Base-by-base conservation (phyloP, 176 grass and related monocot species). In the Carex pumila region DNA sequence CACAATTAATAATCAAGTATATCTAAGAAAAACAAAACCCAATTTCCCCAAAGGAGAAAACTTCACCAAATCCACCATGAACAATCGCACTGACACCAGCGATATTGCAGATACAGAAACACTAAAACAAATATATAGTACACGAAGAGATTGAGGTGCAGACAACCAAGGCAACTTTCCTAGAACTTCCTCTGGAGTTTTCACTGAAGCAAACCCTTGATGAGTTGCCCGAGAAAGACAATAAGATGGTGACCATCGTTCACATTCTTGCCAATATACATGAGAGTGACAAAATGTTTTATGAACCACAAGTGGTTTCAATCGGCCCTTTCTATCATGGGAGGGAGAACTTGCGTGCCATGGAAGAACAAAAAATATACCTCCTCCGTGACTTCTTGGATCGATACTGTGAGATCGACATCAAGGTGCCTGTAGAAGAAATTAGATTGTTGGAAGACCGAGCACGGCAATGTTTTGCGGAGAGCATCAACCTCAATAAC, bases 241-340 rank as follows among this genome's bases (percentile, higher is more conserved):
- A 80, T 7, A 41, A 59, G 77, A 36, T 9, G 6, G 77, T 36
- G 8, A 34, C 34, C 53, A 61, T 80, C 5, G 61, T 41, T 11
- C 77, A 55, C 55, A 43, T 80, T 25, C 77, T 30, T 0, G 77
- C 14, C 5, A 39, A 41, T 39, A 61, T 80, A 43, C 55, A 29
- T 11, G 55, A 37, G 34, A 60, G 53, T 11, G 30, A 39, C 30
- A 80, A 37, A 61, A 61, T 37, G 14, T 80, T 80, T 61, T 80
- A 61, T 4, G 77, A 80, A 29, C 77, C 77, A 39, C 18, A 61
- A 8, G 29, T 80, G 11, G 79, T 65, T 22, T 61, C 79, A 7
- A 81, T 81, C 3, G 79, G 79, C 18, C 79, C 79, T n/a, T 81
- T 63, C 37, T 63, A 81, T 34, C 54, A 60, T 0, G 79, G 79